Conservation (phyloP, 192 early-diverging fungal species). For the Coemansia sp. region DNA sequence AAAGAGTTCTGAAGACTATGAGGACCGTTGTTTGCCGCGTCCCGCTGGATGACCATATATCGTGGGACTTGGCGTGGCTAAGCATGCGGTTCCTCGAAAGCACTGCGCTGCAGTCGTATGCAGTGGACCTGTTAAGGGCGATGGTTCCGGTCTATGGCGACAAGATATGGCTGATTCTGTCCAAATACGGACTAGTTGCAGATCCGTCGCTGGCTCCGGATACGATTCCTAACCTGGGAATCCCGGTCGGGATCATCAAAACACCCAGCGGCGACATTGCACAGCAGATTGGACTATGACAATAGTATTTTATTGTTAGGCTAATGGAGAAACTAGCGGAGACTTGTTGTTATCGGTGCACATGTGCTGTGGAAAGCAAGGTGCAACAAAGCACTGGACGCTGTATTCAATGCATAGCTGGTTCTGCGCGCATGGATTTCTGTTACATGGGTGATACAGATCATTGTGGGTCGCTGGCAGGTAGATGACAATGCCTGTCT, state of each 20-base stretch:
- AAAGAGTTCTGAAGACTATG: slow-evolving; percentile 27
- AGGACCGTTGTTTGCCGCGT: slow-evolving; percentile 29
- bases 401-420: slow-evolving; percentile 8
- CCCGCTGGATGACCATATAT: slow-evolving; percentile 27
- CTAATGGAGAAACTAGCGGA: background rate
- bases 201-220: background rate
- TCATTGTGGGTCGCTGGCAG: slow-evolving; percentile 9
- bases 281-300: slow-evolving; percentile 16
- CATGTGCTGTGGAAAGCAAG: slow-evolving; percentile 16
- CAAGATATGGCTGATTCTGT: slow-evolving; percentile 42
- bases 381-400: slow-evolving; percentile 23
- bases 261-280: slow-evolving; percentile 23
- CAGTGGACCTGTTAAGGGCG: slow-evolving; percentile 16
- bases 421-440: slow-evolving; percentile 9
- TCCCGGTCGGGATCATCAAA: slow-evolving; percentile 7
- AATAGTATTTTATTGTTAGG: background rate
- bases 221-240: slow-evolving; percentile 15
- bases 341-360: slow-evolving; percentile 5
- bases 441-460: slow-evolving; percentile 11
- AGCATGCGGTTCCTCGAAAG: slow-evolving; percentile 14
- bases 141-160: slow-evolving; percentile 46
- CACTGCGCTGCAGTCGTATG: slow-evolving; percentile 1
- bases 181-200: slow-evolving; percentile 14
- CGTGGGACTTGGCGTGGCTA: slow-evolving; percentile 30
- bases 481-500: slow-evolving; percentile 10